These are phyloP conservation scores for Clarireedia homoeocarpa DNA, from an alignment of 2,329 filamentous ascomycete genomes.

Conservation along the genomic window DNA sequence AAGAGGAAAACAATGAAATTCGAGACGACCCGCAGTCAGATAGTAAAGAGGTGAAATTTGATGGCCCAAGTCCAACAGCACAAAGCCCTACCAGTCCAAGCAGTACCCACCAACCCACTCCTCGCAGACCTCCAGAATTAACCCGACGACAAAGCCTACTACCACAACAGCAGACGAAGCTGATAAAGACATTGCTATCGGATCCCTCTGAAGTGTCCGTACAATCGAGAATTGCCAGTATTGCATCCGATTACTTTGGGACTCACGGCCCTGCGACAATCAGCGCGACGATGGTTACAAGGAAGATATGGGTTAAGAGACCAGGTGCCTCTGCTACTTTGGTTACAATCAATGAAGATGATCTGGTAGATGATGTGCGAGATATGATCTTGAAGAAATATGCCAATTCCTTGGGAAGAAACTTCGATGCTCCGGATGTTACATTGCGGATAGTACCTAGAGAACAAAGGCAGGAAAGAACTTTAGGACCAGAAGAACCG, in stretches of 20 bases:
- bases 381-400: conserved; percentile 92
- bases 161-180: conserved; percentile 36
- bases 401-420: conserved; percentile 80
- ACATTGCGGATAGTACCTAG: conserved; percentile 69
- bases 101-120: neutral
- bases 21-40: neutral
- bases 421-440: conserved; percentile 86
- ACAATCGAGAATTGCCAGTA: conserved; percentile 26
- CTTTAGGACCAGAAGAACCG: conserved; percentile 77
- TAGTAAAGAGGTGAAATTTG: conserved; percentile 5
- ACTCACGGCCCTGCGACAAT: conserved; percentile 25
- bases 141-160: conserved; percentile 36
- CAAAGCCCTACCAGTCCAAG: conserved; percentile 5
- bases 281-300: conserved; percentile 45
- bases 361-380: conserved; percentile 88
- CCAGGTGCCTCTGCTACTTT: conserved; percentile 79
- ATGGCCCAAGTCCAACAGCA: neutral
- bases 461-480: conserved; percentile 57
- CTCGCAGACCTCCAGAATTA: conserved; percentile 20
- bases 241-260: conserved; percentile 26
- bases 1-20: conserved; percentile 2
- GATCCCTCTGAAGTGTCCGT: conserved; percentile 32
- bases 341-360: conserved; percentile 77
- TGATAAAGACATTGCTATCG: conserved; percentile 45
- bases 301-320: conserved; percentile 94